phyloP scores from a whole-genome alignment of 192 early-diverging fungal species.

The Coemansia sp. region DNA sequence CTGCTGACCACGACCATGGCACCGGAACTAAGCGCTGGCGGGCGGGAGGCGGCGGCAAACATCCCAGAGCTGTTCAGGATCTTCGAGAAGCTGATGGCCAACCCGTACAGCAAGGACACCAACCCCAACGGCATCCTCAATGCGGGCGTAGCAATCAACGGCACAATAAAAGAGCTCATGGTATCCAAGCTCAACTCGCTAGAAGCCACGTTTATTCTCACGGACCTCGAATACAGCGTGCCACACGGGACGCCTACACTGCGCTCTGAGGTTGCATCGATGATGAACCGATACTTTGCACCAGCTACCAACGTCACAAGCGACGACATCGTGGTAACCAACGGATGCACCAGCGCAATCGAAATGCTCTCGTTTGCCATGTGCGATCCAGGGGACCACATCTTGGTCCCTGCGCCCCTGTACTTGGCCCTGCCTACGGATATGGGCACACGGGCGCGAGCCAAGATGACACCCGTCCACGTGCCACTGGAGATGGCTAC shows the following conservation, averaged over 20 bases:
- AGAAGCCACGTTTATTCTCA: conserved; percentile 14
- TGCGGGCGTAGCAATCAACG: conserved; percentile 80
- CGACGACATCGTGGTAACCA: conserved; percentile 63
- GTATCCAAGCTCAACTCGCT: conserved; percentile 56
- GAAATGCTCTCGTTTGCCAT: conserved; percentile 66
- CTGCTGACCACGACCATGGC: conserved; percentile 12
- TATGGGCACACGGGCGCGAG: conserved; percentile 56
- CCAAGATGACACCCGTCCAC: conserved; percentile 58
- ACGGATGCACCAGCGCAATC: conserved; percentile 70
- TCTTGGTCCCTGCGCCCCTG: conserved; percentile 75
- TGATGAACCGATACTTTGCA: conserved; percentile 69
- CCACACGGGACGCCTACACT: conserved; percentile 62
- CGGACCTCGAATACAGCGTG: conserved; percentile 49
- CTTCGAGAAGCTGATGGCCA: conserved; percentile 17
- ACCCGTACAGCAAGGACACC: conserved; percentile 42
- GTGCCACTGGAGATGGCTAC: conserved; percentile 49
- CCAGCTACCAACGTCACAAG: conserved; percentile 46
- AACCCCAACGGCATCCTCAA: conserved; percentile 80
- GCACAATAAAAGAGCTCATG: conserved; percentile 61
- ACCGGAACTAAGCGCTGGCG: conserved; percentile 38
- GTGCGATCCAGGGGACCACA: conserved; percentile 70
- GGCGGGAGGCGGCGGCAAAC: conserved; percentile 25
- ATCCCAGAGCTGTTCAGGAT: conserved; percentile 30
- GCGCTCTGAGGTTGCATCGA: conserved; percentile 60
- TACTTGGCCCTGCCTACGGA: conserved; percentile 78